phyloP scores from a whole-genome alignment of 129 eudicot species.

The Pulicaria dysenterica region DNA sequence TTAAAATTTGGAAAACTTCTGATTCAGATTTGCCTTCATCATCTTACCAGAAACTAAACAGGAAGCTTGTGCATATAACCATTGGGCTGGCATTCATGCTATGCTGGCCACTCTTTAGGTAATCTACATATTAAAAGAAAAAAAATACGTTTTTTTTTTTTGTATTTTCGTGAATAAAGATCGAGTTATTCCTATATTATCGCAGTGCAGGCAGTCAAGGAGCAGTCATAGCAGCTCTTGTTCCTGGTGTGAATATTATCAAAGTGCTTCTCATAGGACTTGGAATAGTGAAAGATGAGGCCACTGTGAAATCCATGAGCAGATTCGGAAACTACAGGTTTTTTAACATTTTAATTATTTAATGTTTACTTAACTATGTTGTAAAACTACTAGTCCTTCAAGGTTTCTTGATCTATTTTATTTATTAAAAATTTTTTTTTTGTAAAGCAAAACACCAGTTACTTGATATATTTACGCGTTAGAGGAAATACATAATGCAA shows the following conservation, averaged over 20 bases:
- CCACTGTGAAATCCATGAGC: slow-evolving; percentile 86
- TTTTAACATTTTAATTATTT: no score
- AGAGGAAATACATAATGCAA: no score
- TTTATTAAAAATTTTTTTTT: no score
- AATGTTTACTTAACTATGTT: no score
- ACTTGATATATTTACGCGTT: no score
- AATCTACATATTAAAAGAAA: neutral
- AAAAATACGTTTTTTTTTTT: neutral
- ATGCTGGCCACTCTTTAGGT: slow-evolving; percentile 99
- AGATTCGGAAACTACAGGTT: slow-evolving; percentile 85
- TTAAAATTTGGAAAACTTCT: no score
- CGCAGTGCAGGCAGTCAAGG: slow-evolving; percentile 75
- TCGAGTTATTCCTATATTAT: neutral
- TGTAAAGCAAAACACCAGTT: no score
- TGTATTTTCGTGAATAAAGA: slow-evolving; percentile 14
- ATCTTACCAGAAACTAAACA: slow-evolving; percentile 63
- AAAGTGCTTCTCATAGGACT: slow-evolving; percentile 81
- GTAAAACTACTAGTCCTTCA: no score
- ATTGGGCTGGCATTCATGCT: slow-evolving; percentile 88
- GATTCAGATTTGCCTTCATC: neutral
- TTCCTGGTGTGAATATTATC: slow-evolving; percentile 71
- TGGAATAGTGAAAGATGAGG: slow-evolving; percentile 81
- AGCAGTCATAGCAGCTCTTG: slow-evolving; percentile 67
- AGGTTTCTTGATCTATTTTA: no score
- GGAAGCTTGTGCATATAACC: slow-evolving; percentile 91